Conservation (phyloP, 805 yeast genomes). For the Metschnikowia dekortorum region DNA sequence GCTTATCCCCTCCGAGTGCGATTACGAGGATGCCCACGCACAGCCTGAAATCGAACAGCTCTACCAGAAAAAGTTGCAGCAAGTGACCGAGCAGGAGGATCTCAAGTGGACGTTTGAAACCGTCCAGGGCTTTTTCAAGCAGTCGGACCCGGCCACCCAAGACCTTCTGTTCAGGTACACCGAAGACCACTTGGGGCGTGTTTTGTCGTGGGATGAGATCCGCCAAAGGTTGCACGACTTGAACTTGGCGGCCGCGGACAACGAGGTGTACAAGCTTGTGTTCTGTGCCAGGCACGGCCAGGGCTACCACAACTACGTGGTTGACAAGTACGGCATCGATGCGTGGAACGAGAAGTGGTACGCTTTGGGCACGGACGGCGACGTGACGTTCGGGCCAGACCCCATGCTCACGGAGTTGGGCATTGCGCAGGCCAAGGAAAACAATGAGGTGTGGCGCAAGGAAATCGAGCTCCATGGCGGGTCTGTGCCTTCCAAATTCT, state of each 20-base stretch:
- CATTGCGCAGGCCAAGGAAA: constrained; percentile 49
- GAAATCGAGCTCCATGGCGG: constrained; percentile 44
- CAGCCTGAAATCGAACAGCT: constrained; percentile 7
- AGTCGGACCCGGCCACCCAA: constrained; percentile 39
- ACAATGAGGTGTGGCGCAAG: constrained; percentile 39
- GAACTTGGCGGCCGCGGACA: constrained; percentile 29
- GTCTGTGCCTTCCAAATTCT: constrained; percentile 53
- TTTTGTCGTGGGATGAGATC: constrained; percentile 38
- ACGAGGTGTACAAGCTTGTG: constrained; percentile 45
- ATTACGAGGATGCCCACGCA: constrained; percentile 25
- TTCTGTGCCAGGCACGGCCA: constrained; percentile 67
- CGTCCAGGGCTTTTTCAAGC: constrained; percentile 49
- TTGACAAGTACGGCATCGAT: constrained; percentile 49
- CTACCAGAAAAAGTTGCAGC: constrained; percentile 8
- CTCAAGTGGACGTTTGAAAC: constrained; percentile 43
- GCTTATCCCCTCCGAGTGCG: constrained; percentile 23
- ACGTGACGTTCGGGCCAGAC: constrained; percentile 55
- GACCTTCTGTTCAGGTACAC: constrained; percentile 45
- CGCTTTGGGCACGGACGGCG: constrained; percentile 49
- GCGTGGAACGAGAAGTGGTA: constrained; percentile 60
- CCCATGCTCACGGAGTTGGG: constrained; percentile 57
- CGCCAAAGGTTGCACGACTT: constrained; percentile 27
- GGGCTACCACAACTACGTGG: constrained; percentile 59
- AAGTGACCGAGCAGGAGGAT: constrained; percentile 3
- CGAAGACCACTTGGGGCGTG: constrained; percentile 41